Percentiles rank a stretch among this genome's conserved stretches.
Conservation (phyloP, 805 yeast species). For the Priceomyces fermenticarens region DNA sequence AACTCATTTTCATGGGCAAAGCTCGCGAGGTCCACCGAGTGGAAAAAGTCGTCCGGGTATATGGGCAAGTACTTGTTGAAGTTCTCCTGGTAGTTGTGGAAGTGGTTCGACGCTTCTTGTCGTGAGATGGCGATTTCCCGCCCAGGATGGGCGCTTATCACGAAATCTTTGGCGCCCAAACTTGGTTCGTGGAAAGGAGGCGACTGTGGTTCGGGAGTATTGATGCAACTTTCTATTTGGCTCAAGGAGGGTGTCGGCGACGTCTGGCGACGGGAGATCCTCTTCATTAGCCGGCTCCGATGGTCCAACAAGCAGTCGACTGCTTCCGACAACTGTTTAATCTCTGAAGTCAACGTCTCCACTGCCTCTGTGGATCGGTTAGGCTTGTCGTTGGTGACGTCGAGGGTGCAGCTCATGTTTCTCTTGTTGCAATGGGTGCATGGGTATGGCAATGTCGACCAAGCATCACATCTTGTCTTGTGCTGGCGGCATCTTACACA, state of each 20-base stretch:
- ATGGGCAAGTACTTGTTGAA: conserved; percentile 34
- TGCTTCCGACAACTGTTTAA: conserved; percentile 16
- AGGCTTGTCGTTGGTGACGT: conserved; percentile 48
- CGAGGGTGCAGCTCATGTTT: conserved; percentile 52
- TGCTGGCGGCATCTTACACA: conserved; percentile 65
- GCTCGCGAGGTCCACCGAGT: conserved; percentile 8
- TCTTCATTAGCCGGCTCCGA: conserved; percentile 14
- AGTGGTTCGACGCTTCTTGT: conserved; percentile 11
- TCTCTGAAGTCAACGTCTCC: conserved; percentile 25
- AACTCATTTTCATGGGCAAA: conserved; percentile 29
- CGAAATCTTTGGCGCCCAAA: conserved; percentile 1
- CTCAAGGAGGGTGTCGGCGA: conserved; percentile 16
- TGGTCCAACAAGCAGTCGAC: conserved; percentile 22
- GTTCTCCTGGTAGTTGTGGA: conserved; percentile 21
- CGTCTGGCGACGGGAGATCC: conserved; percentile 1
- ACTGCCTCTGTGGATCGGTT: conserved; percentile 35
- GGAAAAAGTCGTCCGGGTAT: conserved; percentile 22
- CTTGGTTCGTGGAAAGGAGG: conserved; percentile 5
- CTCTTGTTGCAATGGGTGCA: conserved; percentile 57
- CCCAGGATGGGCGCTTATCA: conserved; percentile 2
- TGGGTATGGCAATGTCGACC: conserved; percentile 47
- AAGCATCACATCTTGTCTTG: conserved; percentile 64
- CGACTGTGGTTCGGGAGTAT: conserved; percentile 9
- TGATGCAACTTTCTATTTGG: conserved; percentile 21
- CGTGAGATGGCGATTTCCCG: conserved; percentile 10